A percentile compares a stretch with the other conserved stretches of the same genome.
Evolutionary conservation across 257 asterid species (phyloP).

Genomic region (Penstemon eatonii): DNA sequence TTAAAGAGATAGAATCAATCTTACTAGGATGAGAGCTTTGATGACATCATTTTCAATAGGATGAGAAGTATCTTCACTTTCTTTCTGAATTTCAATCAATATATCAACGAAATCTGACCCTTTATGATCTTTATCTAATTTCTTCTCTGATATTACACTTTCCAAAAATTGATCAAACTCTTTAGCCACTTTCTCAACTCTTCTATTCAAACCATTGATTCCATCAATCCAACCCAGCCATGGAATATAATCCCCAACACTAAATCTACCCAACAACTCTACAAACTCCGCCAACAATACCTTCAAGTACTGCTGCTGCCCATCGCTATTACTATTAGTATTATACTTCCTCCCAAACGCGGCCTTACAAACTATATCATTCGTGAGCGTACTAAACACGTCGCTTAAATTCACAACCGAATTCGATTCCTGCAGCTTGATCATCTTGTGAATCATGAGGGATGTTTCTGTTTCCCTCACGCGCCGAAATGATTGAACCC

Average conservation of each 20-base stretch:
- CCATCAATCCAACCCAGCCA: conserved; percentile 43
- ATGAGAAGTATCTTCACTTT: neutral
- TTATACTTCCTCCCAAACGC: conserved; percentile 44
- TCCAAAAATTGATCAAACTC: conserved; percentile 42
- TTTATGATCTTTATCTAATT: neutral
- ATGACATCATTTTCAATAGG: conserved; percentile 26
- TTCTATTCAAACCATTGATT: conserved; percentile 35
- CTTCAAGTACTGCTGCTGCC: conserved; percentile 17
- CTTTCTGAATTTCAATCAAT: conserved; percentile 41
- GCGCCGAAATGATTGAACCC: conserved; percentile 38
- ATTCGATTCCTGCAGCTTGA: neutral
- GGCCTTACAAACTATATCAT: conserved; percentile 41
- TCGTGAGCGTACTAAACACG: conserved; percentile 24
- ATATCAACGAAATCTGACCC: conserved; percentile 45
- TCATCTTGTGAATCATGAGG: conserved; percentile 39
- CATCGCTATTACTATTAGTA: conserved; percentile 22
- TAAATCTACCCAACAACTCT: conserved; percentile 30
- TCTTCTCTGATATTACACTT: conserved; percentile 35
- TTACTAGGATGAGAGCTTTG: conserved; percentile 50
- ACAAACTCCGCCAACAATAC: conserved; percentile 8
- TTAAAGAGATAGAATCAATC: too few relatives aligned
- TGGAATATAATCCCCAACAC: conserved; percentile 40
- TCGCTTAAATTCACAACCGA: conserved; percentile 37
- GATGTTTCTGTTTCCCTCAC: conserved; percentile 47
- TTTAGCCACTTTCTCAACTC: conserved; percentile 33